Percentiles rank a stretch among this genome's conserved stretches.
phyloP scores from a whole-genome alignment of 1,139 yeast species.

The Komagataea norvegica region DNA sequence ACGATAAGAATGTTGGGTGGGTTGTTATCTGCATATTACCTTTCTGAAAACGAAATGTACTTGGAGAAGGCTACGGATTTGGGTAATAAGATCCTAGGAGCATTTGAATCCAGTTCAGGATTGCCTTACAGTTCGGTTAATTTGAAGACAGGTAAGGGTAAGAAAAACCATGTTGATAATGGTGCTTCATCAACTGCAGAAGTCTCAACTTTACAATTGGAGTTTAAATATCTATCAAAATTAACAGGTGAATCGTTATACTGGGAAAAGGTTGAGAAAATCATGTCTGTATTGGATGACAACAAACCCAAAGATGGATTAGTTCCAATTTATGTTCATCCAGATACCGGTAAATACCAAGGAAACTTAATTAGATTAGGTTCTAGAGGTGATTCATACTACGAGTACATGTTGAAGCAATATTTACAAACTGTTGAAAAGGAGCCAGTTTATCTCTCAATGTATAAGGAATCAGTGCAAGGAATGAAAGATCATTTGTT shows the following conservation, averaged over 20 bases:
- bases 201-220: constrained; percentile 82
- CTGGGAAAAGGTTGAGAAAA: constrained; percentile 75
- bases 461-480: constrained; percentile 73
- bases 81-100: constrained; percentile 56
- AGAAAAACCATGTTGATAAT: constrained; percentile 55
- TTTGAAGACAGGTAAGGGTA: constrained; percentile 56
- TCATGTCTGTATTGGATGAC: constrained; percentile 62
- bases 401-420: constrained; percentile 85
- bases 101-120: constrained; percentile 62
- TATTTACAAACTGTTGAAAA: constrained; percentile 68
- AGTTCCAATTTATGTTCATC: constrained; percentile 75
- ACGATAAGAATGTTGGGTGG: constrained; percentile 96
- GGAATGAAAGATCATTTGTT: constrained; percentile 70
- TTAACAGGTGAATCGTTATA: constrained; percentile 75
- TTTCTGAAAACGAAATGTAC: constrained; percentile 65
- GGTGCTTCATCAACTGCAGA: constrained; percentile 88
- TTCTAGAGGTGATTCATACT: constrained; percentile 89
- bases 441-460: constrained; percentile 58
- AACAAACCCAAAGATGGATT: constrained; percentile 66
- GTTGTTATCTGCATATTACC: constrained; percentile 71
- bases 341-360: constrained; percentile 67
- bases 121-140: constrained; percentile 80
- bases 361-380: constrained; percentile 73
- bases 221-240: constrained; percentile 75
- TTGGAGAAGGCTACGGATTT: constrained; percentile 75